Evolutionary conservation across 2,329 filamentous ascomycete genomes (phyloP).

Genomic region (Pestalotiopsis sp.): DNA sequence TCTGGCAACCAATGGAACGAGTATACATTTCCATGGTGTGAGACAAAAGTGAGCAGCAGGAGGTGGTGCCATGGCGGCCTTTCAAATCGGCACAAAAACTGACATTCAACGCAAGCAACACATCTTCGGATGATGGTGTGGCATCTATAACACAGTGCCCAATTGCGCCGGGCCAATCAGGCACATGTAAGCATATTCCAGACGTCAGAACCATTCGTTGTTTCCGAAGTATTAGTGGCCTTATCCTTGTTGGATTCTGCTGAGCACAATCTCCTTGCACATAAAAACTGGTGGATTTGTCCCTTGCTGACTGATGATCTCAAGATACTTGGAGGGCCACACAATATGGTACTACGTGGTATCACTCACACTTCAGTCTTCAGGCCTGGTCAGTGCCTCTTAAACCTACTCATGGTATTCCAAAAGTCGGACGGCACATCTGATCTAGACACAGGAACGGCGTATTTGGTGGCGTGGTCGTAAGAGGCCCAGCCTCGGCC

Average conservation of each 20-base stretch:
- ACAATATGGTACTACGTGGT: constrained; percentile 58
- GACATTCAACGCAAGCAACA: constrained; percentile 29
- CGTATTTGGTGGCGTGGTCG: constrained; percentile 60
- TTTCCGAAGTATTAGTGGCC: not conserved
- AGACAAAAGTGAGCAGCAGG: constrained; percentile 43
- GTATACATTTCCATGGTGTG: constrained; percentile 66
- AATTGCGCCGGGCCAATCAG: constrained; percentile 48
- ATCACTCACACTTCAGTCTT: constrained; percentile 60
- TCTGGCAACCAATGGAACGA: constrained; percentile 55
- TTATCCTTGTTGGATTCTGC: not conserved
- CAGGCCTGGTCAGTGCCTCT: constrained; percentile 33
- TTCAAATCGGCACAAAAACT: not conserved
- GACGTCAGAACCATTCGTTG: not conserved
- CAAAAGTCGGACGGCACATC: not conserved
- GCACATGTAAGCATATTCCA: constrained; percentile 51
- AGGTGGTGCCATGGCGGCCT: not conserved
- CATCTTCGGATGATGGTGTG: constrained; percentile 59
- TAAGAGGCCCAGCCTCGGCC: constrained; percentile 59
- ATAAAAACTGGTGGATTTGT: not conserved
- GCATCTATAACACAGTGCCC: constrained; percentile 51
- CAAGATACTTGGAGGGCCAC: constrained; percentile 4
- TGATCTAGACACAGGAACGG: constrained; percentile 43
- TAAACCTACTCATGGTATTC: too few species aligned
- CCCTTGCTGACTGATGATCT: not conserved
- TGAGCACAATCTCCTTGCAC: not conserved